These are phyloP conservation scores for Bruguiera hainesii DNA, from an alignment of 441 rosid species.

Conservation along the genomic window DNA sequence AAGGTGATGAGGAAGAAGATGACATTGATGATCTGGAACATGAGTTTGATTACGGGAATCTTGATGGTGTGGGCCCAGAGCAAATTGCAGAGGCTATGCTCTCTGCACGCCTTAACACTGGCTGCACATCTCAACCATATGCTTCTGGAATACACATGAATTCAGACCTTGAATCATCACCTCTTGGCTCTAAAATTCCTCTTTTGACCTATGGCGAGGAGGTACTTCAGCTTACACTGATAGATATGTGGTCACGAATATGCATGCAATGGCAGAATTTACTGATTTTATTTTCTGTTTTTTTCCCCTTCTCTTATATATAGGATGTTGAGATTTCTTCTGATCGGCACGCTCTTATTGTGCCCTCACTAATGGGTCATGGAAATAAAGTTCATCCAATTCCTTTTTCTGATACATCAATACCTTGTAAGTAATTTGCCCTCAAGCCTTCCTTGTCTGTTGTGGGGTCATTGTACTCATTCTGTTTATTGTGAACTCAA, in stretches of 20 bases:
- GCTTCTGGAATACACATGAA: conserved; percentile 37
- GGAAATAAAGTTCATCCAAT: conserved; percentile 52
- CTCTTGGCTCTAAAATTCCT: conserved; percentile 43
- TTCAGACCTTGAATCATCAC: conserved; percentile 43
- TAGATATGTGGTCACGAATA: background rate
- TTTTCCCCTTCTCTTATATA: conserved; percentile 21
- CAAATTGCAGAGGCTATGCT: conserved; percentile 48
- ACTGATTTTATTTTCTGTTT: conserved; percentile 7
- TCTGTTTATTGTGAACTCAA: conserved; percentile 10
- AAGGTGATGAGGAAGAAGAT: conserved; percentile 86
- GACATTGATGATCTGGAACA: conserved; percentile 66
- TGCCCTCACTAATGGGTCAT: conserved; percentile 42
- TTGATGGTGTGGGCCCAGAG: conserved; percentile 41
- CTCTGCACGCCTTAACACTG: conserved; percentile 42
- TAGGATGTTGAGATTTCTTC: conserved; percentile 60
- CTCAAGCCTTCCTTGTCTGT: conserved; percentile 7
- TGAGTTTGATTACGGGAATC: conserved; percentile 50
- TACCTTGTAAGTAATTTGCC: conserved; percentile 42
- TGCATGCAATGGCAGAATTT: background rate
- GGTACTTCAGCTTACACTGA: conserved; percentile 31
- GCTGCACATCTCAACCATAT: conserved; percentile 31
- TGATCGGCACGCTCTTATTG: conserved; percentile 61
- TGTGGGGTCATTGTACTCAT: background rate
- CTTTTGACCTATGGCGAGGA: conserved; percentile 60
- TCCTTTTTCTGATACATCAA: conserved; percentile 46